phyloP scores from a whole-genome alignment of 768 basidiomycete species.

The Boletus tomentosulus region DNA sequence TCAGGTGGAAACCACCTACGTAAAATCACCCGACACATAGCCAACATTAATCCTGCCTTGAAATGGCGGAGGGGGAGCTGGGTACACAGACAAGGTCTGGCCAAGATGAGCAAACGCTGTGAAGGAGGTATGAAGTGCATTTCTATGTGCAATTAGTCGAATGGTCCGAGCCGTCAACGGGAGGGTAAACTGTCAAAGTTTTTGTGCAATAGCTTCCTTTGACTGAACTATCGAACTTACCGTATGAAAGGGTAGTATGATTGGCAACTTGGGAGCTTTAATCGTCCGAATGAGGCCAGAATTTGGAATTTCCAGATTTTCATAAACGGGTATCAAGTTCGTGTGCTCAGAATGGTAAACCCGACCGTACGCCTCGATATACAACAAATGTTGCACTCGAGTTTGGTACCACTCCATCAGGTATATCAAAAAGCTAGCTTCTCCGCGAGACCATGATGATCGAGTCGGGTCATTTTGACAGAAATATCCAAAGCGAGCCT shows the following conservation, averaged over 20 bases:
- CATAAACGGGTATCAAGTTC: constrained; percentile 4
- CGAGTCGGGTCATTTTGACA: constrained; percentile 21
- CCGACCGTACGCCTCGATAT: constrained; percentile 35
- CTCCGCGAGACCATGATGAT: constrained; percentile 27
- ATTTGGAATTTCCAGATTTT: constrained; percentile 13
- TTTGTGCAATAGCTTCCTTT: not conserved
- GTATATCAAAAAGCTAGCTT: constrained; percentile 42
- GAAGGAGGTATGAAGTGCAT: constrained; percentile 44
- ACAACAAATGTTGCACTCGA: constrained; percentile 41
- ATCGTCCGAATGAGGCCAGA: constrained; percentile 21
- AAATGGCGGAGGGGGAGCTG: constrained; percentile 40
- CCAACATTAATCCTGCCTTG: constrained; percentile 41
- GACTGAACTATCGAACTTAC: constrained; percentile 23
- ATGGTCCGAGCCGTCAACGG: constrained; percentile 39
- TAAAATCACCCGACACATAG: constrained; percentile 47
- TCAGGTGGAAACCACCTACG: constrained; percentile 25
- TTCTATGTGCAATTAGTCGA: constrained; percentile 45
- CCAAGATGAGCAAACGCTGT: constrained; percentile 34
- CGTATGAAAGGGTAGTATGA: constrained; percentile 48
- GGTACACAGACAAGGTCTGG: constrained; percentile 30
- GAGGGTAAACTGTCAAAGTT: constrained; percentile 40
- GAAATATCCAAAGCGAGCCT: constrained; percentile 28
- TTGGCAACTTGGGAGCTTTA: constrained; percentile 32
- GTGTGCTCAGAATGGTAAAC: constrained; percentile 16
- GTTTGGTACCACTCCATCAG: constrained; percentile 42